These are phyloP conservation scores for Podospora sp. DNA, from an alignment of 495 filamentous ascomycete genomes.

Conservation along the genomic window DNA sequence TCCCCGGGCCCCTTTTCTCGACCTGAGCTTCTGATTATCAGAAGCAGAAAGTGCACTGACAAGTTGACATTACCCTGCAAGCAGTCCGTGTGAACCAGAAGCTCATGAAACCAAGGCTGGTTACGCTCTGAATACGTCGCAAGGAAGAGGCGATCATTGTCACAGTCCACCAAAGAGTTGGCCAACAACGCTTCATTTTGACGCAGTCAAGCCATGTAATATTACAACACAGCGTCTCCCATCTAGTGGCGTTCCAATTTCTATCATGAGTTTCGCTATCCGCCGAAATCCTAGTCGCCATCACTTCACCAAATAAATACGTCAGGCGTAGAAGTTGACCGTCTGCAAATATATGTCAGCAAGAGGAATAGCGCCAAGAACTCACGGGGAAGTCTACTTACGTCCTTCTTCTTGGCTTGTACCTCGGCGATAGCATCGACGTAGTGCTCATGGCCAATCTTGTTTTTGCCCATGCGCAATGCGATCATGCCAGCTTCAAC, in stretches of 20 bases:
- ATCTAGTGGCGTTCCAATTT: conserved; percentile 24
- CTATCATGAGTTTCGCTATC: conserved; percentile 14
- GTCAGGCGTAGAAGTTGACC: conserved; percentile 63
- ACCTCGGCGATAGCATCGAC: conserved; percentile 98
- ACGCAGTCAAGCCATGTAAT: conserved; percentile 2
- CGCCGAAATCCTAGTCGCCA: neutral
- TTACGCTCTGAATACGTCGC: too few relatives aligned
- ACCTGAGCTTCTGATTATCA: too few relatives aligned
- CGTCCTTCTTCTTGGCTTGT: conserved; percentile 95
- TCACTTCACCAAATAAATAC: neutral
- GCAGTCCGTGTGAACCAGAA: too few relatives aligned
- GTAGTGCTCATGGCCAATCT: conserved; percentile 98
- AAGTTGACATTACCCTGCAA: too few relatives aligned
- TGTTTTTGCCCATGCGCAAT: conserved; percentile 83
- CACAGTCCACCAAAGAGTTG: neutral
- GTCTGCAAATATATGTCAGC: conserved; percentile 48
- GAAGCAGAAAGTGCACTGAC: too few relatives aligned
- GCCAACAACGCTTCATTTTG: conserved; percentile 9
- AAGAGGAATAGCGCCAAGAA: neutral
- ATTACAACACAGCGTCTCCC: conserved; percentile 15
- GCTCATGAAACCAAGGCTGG: too few relatives aligned
- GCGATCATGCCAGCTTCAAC: conserved; percentile 99
- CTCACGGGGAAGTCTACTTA: conserved; percentile 43
- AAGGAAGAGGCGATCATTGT: neutral
- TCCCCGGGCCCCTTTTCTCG: too few relatives aligned